These are phyloP conservation scores for Bidens hawaiensis DNA, from an alignment of 140 eudicot species.

Conservation along the genomic window DNA sequence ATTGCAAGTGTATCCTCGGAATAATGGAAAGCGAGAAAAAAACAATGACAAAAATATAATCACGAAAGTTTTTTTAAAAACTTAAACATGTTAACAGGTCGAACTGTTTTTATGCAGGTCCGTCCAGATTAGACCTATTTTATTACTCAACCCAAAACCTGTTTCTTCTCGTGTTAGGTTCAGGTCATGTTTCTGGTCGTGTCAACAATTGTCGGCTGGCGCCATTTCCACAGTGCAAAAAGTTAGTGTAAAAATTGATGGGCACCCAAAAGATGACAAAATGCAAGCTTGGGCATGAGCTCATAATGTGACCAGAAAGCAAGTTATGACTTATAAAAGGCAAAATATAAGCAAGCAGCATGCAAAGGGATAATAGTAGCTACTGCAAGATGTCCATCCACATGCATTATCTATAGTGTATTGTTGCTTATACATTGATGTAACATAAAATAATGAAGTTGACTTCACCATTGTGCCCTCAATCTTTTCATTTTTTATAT, in stretches of 20 bases:
- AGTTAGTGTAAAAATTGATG: not conserved
- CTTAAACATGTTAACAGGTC: too few relatives aligned
- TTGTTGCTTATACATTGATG: conserved; percentile 33
- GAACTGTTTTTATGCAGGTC: too few relatives aligned
- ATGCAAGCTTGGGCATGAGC: conserved; percentile 15
- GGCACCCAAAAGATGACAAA: conserved; percentile 11
- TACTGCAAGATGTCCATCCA: conserved; percentile 30
- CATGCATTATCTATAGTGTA: conserved; percentile 36
- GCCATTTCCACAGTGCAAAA: not conserved
- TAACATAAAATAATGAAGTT: conserved; percentile 37
- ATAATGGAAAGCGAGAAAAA: too few relatives aligned
- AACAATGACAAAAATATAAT: too few relatives aligned
- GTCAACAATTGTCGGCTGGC: too few relatives aligned
- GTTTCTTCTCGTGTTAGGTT: too few relatives aligned
- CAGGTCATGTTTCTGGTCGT: too few relatives aligned
- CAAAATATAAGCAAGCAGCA: conserved; percentile 33
- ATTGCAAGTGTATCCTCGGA: too few relatives aligned
- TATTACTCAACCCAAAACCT: too few relatives aligned
- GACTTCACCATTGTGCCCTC: conserved; percentile 47
- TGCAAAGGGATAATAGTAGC: conserved; percentile 28
- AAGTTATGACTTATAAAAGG: conserved; percentile 27
- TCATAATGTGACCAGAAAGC: conserved; percentile 20
- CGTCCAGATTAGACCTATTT: too few relatives aligned
- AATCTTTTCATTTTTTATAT: not conserved
- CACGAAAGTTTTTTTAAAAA: too few relatives aligned